Conservation (phyloP, 495 filamentous ascomycete genomes). For the Penicillium cosmopolitanum region DNA sequence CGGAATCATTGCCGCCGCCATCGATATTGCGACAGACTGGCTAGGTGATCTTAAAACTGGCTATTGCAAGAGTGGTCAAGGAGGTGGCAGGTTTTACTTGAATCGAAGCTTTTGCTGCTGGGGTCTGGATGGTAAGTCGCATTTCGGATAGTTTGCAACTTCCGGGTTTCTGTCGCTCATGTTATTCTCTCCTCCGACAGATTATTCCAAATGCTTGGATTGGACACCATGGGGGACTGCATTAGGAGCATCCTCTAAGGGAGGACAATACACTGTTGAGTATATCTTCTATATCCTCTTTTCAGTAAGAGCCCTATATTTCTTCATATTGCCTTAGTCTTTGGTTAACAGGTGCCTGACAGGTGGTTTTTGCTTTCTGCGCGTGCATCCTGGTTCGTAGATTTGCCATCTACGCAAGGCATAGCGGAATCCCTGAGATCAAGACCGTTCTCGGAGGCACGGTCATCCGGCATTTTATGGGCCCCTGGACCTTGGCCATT, state of each 20-base stretch:
- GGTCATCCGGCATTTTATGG: conserved; percentile 89
- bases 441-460: conserved; percentile 96
- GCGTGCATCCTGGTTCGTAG: conserved; percentile 80
- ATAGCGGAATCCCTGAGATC: conserved; percentile 97
- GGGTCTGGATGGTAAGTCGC: conserved; percentile 72
- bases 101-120: conserved; percentile 91
- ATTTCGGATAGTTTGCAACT: background rate
- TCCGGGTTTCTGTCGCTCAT: background rate
- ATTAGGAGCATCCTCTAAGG: conserved; percentile 63
- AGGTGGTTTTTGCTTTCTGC: conserved; percentile 79
- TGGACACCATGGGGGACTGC: conserved; percentile 87
- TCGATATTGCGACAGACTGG: conserved; percentile 95
- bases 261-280: conserved; percentile 77
- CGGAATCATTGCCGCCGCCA: conserved; percentile 81
- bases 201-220: conserved; percentile 72
- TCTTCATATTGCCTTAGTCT: conserved; percentile 3
- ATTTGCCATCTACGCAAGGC: conserved; percentile 88
- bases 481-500: conserved; percentile 87
- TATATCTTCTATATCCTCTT: conserved; percentile 84
- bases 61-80: conserved; percentile 72
- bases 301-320: conserved; percentile 59
- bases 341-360: conserved; percentile 24
- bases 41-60: conserved; percentile 92
- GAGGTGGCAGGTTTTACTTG: conserved; percentile 85
- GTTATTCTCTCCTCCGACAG: conserved; percentile 33